Evolutionary conservation across 1,284 basidiomycete species (phyloP), one percentile per base, ranked within the genome.

Genomic region (Phylloboletellus chloephorus): DNA sequence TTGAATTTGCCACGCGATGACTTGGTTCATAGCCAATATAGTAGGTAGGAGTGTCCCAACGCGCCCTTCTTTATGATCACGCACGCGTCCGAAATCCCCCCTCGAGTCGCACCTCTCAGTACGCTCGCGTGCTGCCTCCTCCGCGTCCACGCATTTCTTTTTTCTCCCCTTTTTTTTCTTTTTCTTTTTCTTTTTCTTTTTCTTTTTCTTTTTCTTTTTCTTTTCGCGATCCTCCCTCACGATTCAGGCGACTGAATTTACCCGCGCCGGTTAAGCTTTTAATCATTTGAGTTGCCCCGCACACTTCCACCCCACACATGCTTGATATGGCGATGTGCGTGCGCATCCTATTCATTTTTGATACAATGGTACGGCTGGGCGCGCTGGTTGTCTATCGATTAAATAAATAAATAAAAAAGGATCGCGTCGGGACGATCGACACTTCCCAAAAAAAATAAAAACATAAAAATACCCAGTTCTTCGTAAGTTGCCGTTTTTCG

Each of bases 1-100:
- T 64, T 5, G 57, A 53, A 61, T 49, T 46, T 55, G 62, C 44
- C 47, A 48, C 16, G 43, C 41, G 3, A 9, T 56, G 49, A 44
- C 21, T 63, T 59, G 62, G 62, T 65, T 60, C 58, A 60, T 60
- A 57, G 61, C 48, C 53, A 47, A 50, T 39, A 61, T 60, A 55
- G 58, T 62, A 54, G 57, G 39, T 0, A 7, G 39, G 53, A 43
- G 59, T 56, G 62, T 62, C 62, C 47, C 43, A 47, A 41, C 21
- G 16, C 7, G 43, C 38, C 31, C 17, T 39, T 29, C 22, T 25
- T 37, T 13, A 17, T 48, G 47, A 46, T 22, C 46, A 40, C 9
- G 41, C 46, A 34, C 10, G 25, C 16, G 33, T 44, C 51, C 31
- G 3, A 15, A 33, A 3, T 4, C 8, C 32, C 36, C 26, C 10